Evolutionary conservation across 768 basidiomycete species (phyloP).

Genomic region (Cystofilobasidium capitatum): DNA sequence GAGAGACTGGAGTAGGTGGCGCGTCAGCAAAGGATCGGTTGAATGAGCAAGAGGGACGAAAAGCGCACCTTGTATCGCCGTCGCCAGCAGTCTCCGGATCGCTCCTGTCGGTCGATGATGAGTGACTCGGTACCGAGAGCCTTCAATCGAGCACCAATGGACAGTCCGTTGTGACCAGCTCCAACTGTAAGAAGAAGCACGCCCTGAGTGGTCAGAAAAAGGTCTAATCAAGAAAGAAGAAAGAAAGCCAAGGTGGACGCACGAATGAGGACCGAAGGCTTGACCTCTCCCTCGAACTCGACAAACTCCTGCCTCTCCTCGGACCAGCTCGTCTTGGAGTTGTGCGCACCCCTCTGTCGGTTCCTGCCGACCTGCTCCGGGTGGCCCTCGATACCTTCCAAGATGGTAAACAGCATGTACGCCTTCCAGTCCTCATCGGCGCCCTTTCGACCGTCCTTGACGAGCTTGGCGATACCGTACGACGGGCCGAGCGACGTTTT

Average conservation of each 20-base stretch:
- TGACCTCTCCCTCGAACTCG: slow-evolving; percentile 45
- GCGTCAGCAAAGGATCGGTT: no score
- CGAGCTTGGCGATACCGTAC: slow-evolving; percentile 6
- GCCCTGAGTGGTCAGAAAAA: background rate
- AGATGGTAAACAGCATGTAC: slow-evolving; percentile 51
- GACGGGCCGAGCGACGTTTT: background rate
- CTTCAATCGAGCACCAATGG: slow-evolving; percentile 57
- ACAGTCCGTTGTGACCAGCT: slow-evolving; percentile 58
- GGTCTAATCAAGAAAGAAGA: background rate
- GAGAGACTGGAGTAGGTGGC: no score
- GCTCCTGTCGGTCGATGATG: slow-evolving; percentile 54
- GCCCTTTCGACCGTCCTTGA: background rate
- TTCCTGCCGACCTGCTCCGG: slow-evolving; percentile 48
- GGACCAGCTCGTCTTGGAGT: slow-evolving; percentile 42
- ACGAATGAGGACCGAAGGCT: slow-evolving; percentile 51
- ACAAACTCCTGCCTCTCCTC: slow-evolving; percentile 29
- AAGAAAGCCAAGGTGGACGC: background rate
- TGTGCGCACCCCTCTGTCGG: slow-evolving; percentile 46
- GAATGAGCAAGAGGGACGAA: no score
- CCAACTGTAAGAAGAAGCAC: slow-evolving; percentile 40
- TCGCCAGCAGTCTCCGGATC: slow-evolving; percentile 51
- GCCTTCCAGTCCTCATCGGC: slow-evolving; percentile 51
- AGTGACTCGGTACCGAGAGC: slow-evolving; percentile 50
- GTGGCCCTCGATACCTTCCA: slow-evolving; percentile 50
- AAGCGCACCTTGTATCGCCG: slow-evolving; percentile 56